These are phyloP conservation scores for Canariomyces notabilis DNA, from an alignment of 2,329 filamentous ascomycete genomes.

Conservation along the genomic window DNA sequence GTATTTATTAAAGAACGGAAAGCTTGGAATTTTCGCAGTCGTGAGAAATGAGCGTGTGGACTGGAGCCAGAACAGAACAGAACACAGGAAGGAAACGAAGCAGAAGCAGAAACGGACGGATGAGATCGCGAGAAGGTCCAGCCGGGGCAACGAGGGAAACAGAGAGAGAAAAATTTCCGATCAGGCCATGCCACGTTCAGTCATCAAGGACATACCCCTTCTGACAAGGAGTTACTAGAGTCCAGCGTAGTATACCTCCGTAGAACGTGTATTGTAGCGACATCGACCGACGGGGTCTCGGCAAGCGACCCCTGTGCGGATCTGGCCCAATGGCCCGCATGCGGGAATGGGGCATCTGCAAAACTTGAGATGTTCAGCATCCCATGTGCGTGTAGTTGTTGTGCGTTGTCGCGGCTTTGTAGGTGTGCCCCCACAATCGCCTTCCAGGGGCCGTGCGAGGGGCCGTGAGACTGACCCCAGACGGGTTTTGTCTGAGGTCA, in stretches of 20 bases:
- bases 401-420: slow-evolving; percentile 11
- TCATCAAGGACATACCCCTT: background rate
- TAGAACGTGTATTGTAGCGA: no score
- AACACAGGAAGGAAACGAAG: slow-evolving; percentile 5
- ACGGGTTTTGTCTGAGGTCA: slow-evolving; percentile 28
- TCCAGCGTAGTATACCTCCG: no score
- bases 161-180: slow-evolving; percentile 10
- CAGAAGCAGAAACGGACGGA: slow-evolving; percentile 8
- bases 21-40: slow-evolving; percentile 7
- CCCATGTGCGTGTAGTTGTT: slow-evolving; percentile 11
- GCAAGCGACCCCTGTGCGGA: slow-evolving; percentile 10
- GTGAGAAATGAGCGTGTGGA: slow-evolving; percentile 13
- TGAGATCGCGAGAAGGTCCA: background rate
- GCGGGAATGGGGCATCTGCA: background rate
- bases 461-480: slow-evolving; percentile 30
- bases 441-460: no score
- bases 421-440: slow-evolving; percentile 13
- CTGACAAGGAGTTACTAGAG: background rate
- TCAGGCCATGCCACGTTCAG: slow-evolving; percentile 1
- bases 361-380: slow-evolving; percentile 4
- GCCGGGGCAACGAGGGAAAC: background rate
- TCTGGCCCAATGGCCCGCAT: slow-evolving; percentile 9
- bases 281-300: slow-evolving; percentile 11
- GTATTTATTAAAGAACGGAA: slow-evolving; percentile 4
- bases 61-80: slow-evolving; percentile 11